A percentile compares a stretch with the other conserved stretches of the same genome.
phyloP scores from a whole-genome alignment of 2,329 filamentous ascomycete species.

The Phoma sp. region DNA sequence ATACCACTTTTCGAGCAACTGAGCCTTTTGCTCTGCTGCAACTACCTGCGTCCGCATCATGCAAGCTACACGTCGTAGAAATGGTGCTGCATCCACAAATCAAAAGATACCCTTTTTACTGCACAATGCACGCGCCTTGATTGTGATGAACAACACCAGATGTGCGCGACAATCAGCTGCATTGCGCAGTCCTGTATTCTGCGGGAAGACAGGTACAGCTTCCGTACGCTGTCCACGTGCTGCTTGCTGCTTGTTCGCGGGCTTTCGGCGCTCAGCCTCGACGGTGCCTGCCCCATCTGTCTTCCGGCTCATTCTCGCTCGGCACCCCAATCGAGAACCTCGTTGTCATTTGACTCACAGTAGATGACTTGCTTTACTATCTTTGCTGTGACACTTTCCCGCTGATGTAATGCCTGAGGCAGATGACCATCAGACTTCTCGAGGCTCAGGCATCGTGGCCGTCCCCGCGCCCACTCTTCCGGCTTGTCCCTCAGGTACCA shows the following conservation, averaged over 20 bases:
- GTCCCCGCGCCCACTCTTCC: conserved; percentile 23
- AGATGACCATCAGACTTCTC: conserved; percentile 40
- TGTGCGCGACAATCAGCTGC: not conserved
- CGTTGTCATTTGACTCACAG: conserved; percentile 27
- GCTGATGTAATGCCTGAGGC: conserved; percentile 32
- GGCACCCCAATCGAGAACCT: not conserved
- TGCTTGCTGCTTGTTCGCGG: conserved; percentile 10
- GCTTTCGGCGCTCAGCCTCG: conserved; percentile 25
- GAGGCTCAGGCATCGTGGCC: conserved; percentile 29
- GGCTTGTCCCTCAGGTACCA: conserved; percentile 31
- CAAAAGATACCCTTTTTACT: conserved; percentile 3
- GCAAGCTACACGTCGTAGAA: not conserved
- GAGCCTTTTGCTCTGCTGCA: conserved; percentile 10
- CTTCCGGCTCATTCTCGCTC: conserved; percentile 18
- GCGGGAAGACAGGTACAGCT: not conserved
- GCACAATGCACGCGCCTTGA: too few relatives aligned
- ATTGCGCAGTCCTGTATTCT: not conserved
- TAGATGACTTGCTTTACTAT: conserved; percentile 23
- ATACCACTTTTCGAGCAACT: conserved; percentile 18
- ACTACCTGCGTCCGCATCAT: not conserved
- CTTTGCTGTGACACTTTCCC: conserved; percentile 21
- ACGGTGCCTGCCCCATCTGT: conserved; percentile 20
- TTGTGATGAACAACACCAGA: too few relatives aligned
- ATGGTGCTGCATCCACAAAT: conserved; percentile 9
- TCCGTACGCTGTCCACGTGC: conserved; percentile 6